Percentiles rank a stretch among this genome's conserved stretches.
Evolutionary conservation across 2,329 filamentous ascomycete species (phyloP).

Genomic region (Scedosporium dehoogii): DNA sequence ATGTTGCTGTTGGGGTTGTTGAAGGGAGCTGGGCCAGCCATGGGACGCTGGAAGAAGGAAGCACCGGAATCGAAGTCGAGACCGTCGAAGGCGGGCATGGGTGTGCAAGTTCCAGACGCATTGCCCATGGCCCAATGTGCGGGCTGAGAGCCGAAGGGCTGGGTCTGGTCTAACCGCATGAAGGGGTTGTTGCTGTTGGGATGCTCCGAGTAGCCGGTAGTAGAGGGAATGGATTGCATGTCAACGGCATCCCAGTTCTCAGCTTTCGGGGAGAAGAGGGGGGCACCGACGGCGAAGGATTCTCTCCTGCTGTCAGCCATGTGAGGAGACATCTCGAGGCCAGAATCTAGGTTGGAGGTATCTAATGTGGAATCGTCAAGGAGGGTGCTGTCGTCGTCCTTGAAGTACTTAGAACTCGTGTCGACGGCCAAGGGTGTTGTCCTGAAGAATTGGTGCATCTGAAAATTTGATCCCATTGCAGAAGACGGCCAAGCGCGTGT

Average conservation of each 20-base stretch:
- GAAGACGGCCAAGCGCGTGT: background rate
- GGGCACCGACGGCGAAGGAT: conserved; percentile 46
- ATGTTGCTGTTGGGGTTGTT: conserved; percentile 40
- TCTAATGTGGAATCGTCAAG: conserved; percentile 34
- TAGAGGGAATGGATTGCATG: conserved; percentile 54
- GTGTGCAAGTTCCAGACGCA: conserved; percentile 62
- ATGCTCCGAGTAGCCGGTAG: conserved; percentile 51
- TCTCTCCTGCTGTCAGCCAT: conserved; percentile 54
- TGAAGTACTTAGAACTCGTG: conserved; percentile 36
- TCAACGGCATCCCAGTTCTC: conserved; percentile 56
- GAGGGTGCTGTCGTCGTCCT: background rate
- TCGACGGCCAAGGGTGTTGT: conserved; percentile 41
- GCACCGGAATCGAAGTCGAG: conserved; percentile 46
- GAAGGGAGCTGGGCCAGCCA: conserved; percentile 46
- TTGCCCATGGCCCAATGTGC: conserved; percentile 55
- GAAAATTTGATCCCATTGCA: conserved; percentile 37
- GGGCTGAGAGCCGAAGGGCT: conserved; percentile 29
- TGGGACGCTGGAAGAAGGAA: conserved; percentile 42
- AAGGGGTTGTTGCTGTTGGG: conserved; percentile 54
- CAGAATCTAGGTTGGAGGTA: conserved; percentile 48
- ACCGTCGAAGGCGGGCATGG: conserved; percentile 55
- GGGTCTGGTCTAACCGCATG: conserved; percentile 46
- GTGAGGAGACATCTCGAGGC: conserved; percentile 52
- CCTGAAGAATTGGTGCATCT: conserved; percentile 42
- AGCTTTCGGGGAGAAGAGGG: conserved; percentile 55